Evolutionary conservation across 2,329 filamentous ascomycete genomes (phyloP), one percentile per base, ranked within the genome.

Genomic region (Didymella pinodella): DNA sequence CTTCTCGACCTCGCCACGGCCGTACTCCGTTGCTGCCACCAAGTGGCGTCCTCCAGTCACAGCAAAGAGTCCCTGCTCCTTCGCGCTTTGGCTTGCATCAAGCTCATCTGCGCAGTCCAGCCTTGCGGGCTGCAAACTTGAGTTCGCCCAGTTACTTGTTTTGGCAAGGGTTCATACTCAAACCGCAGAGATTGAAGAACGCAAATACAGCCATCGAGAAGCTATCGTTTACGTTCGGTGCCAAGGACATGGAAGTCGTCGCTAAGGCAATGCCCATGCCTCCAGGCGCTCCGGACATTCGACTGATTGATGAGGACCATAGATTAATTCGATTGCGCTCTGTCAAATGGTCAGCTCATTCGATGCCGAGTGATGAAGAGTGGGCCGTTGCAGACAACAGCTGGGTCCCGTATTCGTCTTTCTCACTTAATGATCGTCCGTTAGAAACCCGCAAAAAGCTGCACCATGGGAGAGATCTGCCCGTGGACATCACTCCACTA

Each of bases 401-500:
- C 22, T 97, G 92, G 93, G 91, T 76, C 3, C 67, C 92, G 0
- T 80, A 84, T 34, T 84, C 92, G 0, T 91, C 88, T 61, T 82
- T 94, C 60, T 81, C 84, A 16, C 75, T 96, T 60, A 96, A 97
- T 66, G 80, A 76, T 0, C 70, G 77, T 0, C 46, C 64, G 18
- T 69, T 85, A 1, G 79, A 86, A 11, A 73, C 92, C 16, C 85
- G 89, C 40, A 85, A 90, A 28, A 92, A 91, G 67, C 75, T 86
- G 0, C 88, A 95, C 61, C 85, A 93, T 69, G 88, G 88, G 11
- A 91, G 88, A 65, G 91, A 96, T 66, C 76, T 92, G 8, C 88
- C 93, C 0, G 80, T 91, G 6, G 92, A 97, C 65, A 79, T 97
- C 25, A 93, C 92, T 2, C 61, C 73, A 0, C 74, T 85, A 20